Evolutionary conservation across 495 filamentous ascomycete genomes (phyloP).

Genomic region (Hypoxylon crocopeplum): DNA sequence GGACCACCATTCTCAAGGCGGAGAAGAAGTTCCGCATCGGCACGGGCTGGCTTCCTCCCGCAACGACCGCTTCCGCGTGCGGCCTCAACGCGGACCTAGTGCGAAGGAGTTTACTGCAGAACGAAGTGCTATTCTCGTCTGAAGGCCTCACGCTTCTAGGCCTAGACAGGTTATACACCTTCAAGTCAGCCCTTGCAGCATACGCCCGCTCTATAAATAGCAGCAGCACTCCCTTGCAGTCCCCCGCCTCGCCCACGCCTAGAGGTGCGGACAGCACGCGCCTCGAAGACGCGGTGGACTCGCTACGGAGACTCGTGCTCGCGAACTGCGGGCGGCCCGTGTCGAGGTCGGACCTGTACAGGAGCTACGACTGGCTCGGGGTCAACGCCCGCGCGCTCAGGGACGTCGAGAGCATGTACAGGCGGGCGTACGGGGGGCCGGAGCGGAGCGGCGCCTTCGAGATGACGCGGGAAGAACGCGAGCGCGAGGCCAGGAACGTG

Average conservation of each 20-base stretch:
- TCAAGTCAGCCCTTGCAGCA: conserved; percentile 69
- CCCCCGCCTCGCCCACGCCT: conserved; percentile 39
- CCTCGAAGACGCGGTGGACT: conserved; percentile 63
- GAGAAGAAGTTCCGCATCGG: conserved; percentile 53
- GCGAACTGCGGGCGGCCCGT: conserved; percentile 65
- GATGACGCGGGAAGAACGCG: conserved; percentile 15
- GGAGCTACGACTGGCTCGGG: conserved; percentile 68
- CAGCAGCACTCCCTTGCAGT: conserved; percentile 21
- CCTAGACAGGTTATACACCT: conserved; percentile 75
- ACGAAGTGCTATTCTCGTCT: conserved; percentile 73
- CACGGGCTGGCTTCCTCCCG: conserved; percentile 48
- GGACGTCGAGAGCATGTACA: conserved; percentile 65
- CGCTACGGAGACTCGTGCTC: conserved; percentile 66
- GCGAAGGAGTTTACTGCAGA: conserved; percentile 69
- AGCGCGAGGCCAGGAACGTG: conserved; percentile 33
- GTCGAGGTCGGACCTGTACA: conserved; percentile 63
- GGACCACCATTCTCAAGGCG: conserved; percentile 50
- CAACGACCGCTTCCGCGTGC: conserved; percentile 44
- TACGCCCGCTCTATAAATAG: conserved; percentile 48
- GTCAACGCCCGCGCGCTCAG: conserved; percentile 60
- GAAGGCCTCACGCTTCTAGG: conserved; percentile 71
- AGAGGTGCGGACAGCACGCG: conserved; percentile 58
- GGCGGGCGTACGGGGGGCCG: conserved; percentile 57
- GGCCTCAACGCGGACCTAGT: conserved; percentile 60
- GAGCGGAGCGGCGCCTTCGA: conserved; percentile 45